Evolutionary conservation across 2,329 filamentous ascomycete genomes (phyloP).

Genomic region (Aspergillus fumigatus): DNA sequence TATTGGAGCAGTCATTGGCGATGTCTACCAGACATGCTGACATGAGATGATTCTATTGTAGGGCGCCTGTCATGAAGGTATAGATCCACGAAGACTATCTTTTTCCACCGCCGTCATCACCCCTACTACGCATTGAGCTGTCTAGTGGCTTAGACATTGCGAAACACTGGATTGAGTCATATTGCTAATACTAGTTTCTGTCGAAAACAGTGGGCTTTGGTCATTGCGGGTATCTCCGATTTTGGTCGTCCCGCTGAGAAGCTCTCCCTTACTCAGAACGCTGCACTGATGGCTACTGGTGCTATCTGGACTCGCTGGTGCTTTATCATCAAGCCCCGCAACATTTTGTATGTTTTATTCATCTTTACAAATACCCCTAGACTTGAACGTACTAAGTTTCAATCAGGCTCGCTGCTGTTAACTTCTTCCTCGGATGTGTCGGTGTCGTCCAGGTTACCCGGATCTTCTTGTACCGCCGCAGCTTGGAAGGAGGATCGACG

Average conservation of each 20-base stretch:
- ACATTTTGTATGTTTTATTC: conserved; percentile 65
- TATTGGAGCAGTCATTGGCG: not conserved
- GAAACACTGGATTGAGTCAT: not conserved
- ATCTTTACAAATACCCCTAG: not conserved
- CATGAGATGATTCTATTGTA: conserved; percentile 31
- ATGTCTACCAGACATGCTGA: conserved; percentile 10
- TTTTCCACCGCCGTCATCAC: not conserved
- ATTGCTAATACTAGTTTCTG: not conserved
- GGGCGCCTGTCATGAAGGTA: conserved; percentile 91
- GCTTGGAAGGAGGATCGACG: conserved; percentile 48
- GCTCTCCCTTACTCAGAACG: conserved; percentile 89
- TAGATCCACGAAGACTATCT: conserved; percentile 10
- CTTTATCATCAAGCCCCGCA: conserved; percentile 90
- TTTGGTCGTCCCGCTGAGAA: conserved; percentile 86
- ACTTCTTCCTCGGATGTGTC: conserved; percentile 93
- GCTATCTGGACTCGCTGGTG: conserved; percentile 99
- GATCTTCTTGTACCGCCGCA: conserved; percentile 61
- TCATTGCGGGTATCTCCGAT: conserved; percentile 87
- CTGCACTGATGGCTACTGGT: conserved; percentile 82
- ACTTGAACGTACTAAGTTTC: conserved; percentile 5
- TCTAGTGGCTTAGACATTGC: not conserved
- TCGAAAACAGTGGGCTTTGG: conserved; percentile 70
- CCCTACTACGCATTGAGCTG: not conserved
- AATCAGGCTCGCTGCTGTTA: conserved; percentile 78
- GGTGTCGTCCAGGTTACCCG: conserved; percentile 76